Evolutionary conservation across 2,329 filamentous ascomycete species (phyloP).

Genomic region (Pseudogymnoascus sp.): DNA sequence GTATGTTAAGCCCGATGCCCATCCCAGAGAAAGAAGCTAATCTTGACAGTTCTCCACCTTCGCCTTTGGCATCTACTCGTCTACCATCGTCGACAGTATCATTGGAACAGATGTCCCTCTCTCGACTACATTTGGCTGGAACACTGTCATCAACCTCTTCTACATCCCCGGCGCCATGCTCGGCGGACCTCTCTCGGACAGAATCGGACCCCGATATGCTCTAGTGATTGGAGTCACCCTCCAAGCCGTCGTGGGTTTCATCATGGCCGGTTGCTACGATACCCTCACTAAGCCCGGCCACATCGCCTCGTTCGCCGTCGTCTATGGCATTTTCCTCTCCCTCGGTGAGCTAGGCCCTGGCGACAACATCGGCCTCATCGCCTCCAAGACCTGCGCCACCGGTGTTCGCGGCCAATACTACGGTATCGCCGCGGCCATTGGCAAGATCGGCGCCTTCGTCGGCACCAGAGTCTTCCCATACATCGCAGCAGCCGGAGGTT

Average conservation of each 20-base stretch:
- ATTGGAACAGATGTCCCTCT: conserved; percentile 53
- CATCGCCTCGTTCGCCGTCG: conserved; percentile 68
- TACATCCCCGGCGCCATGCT: conserved; percentile 76
- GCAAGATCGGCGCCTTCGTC: conserved; percentile 77
- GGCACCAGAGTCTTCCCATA: conserved; percentile 77
- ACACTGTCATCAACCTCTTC: conserved; percentile 79
- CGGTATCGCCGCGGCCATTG: conserved; percentile 62
- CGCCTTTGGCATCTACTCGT: conserved; percentile 78
- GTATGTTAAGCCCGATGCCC: conserved; percentile 32
- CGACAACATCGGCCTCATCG: conserved; percentile 83
- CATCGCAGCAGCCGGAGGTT: conserved; percentile 52
- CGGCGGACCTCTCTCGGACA: conserved; percentile 71
- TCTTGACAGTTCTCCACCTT: conserved; percentile 63
- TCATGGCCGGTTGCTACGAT: conserved; percentile 76
- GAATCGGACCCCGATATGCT: conserved; percentile 68
- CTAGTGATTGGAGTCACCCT: conserved; percentile 62
- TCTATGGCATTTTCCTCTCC: conserved; percentile 71
- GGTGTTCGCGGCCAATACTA: conserved; percentile 76
- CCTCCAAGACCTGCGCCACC: conserved; percentile 81
- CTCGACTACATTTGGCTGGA: conserved; percentile 80
- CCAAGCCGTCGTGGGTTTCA: conserved; percentile 75
- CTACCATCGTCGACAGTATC: conserved; percentile 61
- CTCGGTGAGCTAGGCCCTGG: conserved; percentile 79
- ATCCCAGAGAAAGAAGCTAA: conserved; percentile 15
- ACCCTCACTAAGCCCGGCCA: conserved; percentile 59